Base-by-base conservation (phyloP, 2,329 filamentous ascomycete genomes). In the Purpureocillium takamizusanense region DNA sequence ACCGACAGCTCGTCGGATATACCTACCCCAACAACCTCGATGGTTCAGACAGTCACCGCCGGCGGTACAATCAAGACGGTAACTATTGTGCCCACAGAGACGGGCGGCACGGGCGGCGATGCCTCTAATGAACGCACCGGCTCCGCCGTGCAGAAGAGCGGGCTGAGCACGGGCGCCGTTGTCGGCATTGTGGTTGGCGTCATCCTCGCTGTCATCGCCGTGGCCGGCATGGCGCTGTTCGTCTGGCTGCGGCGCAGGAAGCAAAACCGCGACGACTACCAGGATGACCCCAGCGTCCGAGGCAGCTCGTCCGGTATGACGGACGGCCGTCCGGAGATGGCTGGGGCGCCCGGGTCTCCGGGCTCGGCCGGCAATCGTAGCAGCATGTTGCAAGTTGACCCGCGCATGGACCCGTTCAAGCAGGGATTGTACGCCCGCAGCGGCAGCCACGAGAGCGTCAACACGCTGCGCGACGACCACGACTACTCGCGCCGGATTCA, bases 401-500 rank as follows among this genome's bases (percentile, higher is more conserved):
- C 78, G 25, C 67, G 78, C 33, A 71, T 81, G 62, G 73, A 81
- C 49, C 77, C 77, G 1, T 78, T 74, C 44, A 68, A 72, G 35
- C 66, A 69, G 28, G 71, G 70, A 14, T 60, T 79, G 11, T 81
- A 80, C 52, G 61, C 63, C 32, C 65, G 72, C 18, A 78, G 70
- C 48, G 72, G 72, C 53, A 81, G 76, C 48, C 70, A 70, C 43
- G 77, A 81, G 53, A 81, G 76, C 51, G 60, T 82, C 51, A 74
- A 74, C 47, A 81, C 77, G 2, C 59, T 82, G 5, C 72, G 72
- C 40, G 78, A 82, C 51, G 75, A 81, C 44, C 75, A 78, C 42
- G 78, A 82, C 47, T 82, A 82, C 51, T 81, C 77, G 30, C 65
- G 78, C 45, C 65, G 68, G 46, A 76, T 81, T 12, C 72, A 71